Conservation (phyloP, 2,329 filamentous ascomycete species). For the Claviceps maximensis region DNA sequence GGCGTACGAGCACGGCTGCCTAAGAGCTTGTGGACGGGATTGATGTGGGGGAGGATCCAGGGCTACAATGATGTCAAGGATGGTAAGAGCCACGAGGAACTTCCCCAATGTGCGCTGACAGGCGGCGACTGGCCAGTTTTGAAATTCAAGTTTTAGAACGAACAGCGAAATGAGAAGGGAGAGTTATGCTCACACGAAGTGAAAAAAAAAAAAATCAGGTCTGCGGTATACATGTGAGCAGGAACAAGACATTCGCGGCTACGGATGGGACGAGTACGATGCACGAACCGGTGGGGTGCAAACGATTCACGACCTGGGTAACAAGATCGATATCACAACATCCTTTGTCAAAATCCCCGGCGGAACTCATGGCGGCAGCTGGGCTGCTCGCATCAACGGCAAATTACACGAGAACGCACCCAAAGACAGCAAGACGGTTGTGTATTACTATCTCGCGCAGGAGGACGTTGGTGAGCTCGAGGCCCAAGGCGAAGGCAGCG, state of each 20-base stretch:
- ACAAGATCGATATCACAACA: slow-evolving; percentile 80
- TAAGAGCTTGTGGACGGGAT: slow-evolving; percentile 64
- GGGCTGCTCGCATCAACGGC: slow-evolving; percentile 81
- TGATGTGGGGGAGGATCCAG: slow-evolving; percentile 85
- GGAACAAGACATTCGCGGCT: slow-evolving; percentile 82
- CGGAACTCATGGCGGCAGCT: slow-evolving; percentile 74
- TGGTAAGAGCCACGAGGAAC: slow-evolving; percentile 33
- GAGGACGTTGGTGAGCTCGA: slow-evolving; percentile 60
- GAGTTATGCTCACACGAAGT: neutral
- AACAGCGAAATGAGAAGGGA: no score
- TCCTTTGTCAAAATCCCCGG: slow-evolving; percentile 89
- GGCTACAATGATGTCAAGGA: slow-evolving; percentile 61
- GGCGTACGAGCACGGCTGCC: slow-evolving; percentile 73
- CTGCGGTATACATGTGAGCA: slow-evolving; percentile 95
- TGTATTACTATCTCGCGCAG: slow-evolving; percentile 71
- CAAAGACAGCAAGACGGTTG: slow-evolving; percentile 54
- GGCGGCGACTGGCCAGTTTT: no score
- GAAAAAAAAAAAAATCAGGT: slow-evolving; percentile 32
- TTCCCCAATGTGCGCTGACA: no score
- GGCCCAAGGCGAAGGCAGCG: slow-evolving; percentile 38
- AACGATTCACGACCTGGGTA: slow-evolving; percentile 79
- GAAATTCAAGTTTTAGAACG: no score
- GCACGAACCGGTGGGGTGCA: slow-evolving; percentile 76
- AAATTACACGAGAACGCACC: slow-evolving; percentile 57
- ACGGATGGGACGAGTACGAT: slow-evolving; percentile 97